Percentiles rank a stretch among this genome's conserved stretches.
Conservation (phyloP, 805 yeast genomes). For the Kregervanrija delftensis region DNA sequence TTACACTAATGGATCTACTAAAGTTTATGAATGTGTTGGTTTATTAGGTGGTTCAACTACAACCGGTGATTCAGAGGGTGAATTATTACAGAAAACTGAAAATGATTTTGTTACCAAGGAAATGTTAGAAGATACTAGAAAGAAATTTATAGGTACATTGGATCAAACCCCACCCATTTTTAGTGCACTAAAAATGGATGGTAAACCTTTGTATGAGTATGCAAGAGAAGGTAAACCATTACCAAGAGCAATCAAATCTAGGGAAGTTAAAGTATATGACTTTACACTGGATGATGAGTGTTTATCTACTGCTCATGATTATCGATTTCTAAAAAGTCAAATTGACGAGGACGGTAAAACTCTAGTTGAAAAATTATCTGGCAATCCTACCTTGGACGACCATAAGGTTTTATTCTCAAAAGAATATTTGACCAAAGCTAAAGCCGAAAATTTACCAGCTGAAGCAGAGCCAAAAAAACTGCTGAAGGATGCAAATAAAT, state of each 20-base stretch:
- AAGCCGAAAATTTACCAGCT: conserved; percentile 20
- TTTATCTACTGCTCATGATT: conserved; percentile 49
- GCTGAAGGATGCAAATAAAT: conserved; percentile 29
- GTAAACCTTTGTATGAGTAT: conserved; percentile 89
- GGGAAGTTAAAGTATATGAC: conserved; percentile 58
- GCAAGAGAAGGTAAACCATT: conserved; percentile 83
- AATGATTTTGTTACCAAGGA: conserved; percentile 51
- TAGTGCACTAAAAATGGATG: conserved; percentile 91
- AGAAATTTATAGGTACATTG: conserved; percentile 71
- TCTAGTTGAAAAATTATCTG: conserved; percentile 29
- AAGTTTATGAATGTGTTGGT: conserved; percentile 79
- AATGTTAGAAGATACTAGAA: conserved; percentile 40
- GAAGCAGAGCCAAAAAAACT: conserved; percentile 32
- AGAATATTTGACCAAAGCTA: conserved; percentile 42
- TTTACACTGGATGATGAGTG: conserved; percentile 49
- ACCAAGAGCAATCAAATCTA: conserved; percentile 73
- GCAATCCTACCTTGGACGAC: conserved; percentile 53
- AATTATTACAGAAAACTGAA: conserved; percentile 53
- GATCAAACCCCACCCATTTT: conserved; percentile 92
- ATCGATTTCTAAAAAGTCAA: conserved; percentile 36
- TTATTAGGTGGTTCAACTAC: conserved; percentile 86
- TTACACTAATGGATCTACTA: conserved; percentile 67
- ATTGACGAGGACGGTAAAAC: conserved; percentile 43
- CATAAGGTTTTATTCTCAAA: conserved; percentile 55
- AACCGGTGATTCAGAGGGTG: conserved; percentile 91